Base-by-base conservation (phyloP, 148 eudicot genomes). In the Cornus florida region DNA sequence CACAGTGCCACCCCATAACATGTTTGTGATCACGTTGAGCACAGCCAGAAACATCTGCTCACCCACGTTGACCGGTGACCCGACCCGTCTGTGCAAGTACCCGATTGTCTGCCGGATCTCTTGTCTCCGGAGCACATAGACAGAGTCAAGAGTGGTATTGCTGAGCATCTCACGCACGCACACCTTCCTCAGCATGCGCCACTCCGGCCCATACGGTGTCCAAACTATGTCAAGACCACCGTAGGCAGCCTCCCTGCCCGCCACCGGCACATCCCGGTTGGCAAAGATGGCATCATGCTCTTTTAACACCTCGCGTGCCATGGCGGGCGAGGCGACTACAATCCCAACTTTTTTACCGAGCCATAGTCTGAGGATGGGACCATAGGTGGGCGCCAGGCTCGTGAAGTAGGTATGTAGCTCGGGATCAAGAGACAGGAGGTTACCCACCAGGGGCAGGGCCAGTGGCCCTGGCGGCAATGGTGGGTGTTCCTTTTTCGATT, bases 1-100 rank as follows among this genome's bases (percentile, higher is more conserved):
- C 71, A 86, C 79, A 24, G 89, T 82, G 5, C 91, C 91, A 9
- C 98, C 96, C 98, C 98, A 94, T 86, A 94, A 9, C 94, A 90
- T 94, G 69, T 76, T 89, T 22, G 91, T 90, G 60, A 90, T 87
- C 81, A 89, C 91, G 48, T 91, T 92, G 81, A 91, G 31, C 56
- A 83, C 76, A 28, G 86, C 80, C 80, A 86, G 0, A 68, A 92
- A 92, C 84, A 82, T 86, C 78, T 89, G 88, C 78, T 92, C 94
- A 0, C 96, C 94, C 0, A 94, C 59, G 31, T 90, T 82, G 16
- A 94, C 89, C 0, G 85, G 79, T 1, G 81, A 48, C 53, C 91
- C 94, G 0, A 41, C 85, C 77, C 70, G 76, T 4, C 73, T 75
- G 50, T 83, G 67, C 16, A 94, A 9, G 38, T 78, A 81, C 10